These are phyloP conservation scores for Plectosphaerella sp. DNA, from an alignment of 2,329 filamentous ascomycete species.

Conservation along the genomic window DNA sequence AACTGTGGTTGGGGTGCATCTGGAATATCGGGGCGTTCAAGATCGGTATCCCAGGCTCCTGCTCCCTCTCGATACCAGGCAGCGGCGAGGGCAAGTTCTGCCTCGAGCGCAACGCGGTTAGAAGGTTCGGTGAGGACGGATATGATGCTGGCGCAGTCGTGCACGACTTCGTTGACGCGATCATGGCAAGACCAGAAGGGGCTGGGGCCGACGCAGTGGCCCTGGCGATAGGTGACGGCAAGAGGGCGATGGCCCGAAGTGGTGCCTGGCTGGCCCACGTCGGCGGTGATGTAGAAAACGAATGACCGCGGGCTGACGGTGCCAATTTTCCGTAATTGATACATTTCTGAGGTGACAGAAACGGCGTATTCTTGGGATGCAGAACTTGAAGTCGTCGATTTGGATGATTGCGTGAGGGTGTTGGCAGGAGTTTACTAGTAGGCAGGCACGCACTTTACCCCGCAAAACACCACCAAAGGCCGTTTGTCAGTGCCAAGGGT, in stretches of 20 bases:
- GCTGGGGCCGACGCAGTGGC: not conserved
- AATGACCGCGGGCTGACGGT: not conserved
- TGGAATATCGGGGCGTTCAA: not conserved
- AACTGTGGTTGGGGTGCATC: not conserved
- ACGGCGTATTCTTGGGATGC: too few relatives aligned
- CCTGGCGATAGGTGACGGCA: slow-evolving; percentile 5
- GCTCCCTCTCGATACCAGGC: not conserved
- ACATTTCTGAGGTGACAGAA: too few relatives aligned
- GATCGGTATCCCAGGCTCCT: too few relatives aligned
- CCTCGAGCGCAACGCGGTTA: slow-evolving; percentile 4
- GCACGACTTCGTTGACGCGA: not conserved
- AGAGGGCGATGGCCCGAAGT: not conserved
- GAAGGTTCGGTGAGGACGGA: not conserved
- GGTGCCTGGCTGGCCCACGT: not conserved
- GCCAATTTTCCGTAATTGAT: not conserved
- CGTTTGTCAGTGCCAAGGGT: too few relatives aligned
- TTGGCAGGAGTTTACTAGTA: not conserved
- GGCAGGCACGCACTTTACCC: not conserved
- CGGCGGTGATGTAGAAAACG: slow-evolving; percentile 4
- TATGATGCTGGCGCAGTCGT: not conserved
- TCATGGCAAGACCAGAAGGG: not conserved
- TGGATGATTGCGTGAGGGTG: not conserved
- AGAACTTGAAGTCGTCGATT: not conserved
- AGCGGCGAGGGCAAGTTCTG: not conserved
- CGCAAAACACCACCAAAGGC: not conserved